Base-by-base conservation (phyloP, 495 filamentous ascomycete species). In the Parmelia sp. region DNA sequence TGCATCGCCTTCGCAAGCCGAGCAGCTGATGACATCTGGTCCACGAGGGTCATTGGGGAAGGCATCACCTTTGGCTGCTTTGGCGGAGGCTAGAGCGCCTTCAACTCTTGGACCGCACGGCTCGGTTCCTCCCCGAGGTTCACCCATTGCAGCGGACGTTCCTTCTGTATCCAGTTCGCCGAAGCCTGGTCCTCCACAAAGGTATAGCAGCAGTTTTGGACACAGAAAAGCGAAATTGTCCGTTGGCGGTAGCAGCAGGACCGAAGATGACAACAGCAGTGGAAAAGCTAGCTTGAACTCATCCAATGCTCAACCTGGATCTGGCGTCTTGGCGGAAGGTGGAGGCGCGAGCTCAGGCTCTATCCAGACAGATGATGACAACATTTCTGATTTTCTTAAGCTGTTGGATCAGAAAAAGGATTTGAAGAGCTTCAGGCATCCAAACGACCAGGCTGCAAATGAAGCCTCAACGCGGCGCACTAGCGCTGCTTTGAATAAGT, bases 361-460 rank as follows among this genome's bases (percentile, higher is more conserved):
- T 0, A 82, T 92, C 35, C 88, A 89, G 63, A 88, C 87, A 3
- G 92, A 96, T 69, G 91, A 96, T 71, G 91, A 95, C 65, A 89
- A 92, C 57, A 94, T 96, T 37, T 90, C 90, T 0, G 92, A 96
- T 40, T 98, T 97, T 70, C 73, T 97, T 60, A 94, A 92, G 66
- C 79, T 89, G 71, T 81, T 97, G 3, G 91, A 97, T 68, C 82
- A 83, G 63, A 86, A 86, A 69, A 94, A 90, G 71, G 90, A 90
- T 61, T 74, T 95, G 19, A 81, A 88, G 69, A 90, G 86, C 68
- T 87, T 90, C 66, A 82, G 84, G 55, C 74, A 77, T 23, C 27
- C 67, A 6, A 76, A 73, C 40, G 76, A 75, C 37, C 76, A 82
- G 47, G 78, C 80, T 51, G 79, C 82, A 27, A 76, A 82, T 36